Evolutionary conservation across 2,329 filamentous ascomycete species (phyloP), one percentile per base, ranked within the genome.

Genomic region (Madurella fahalii): DNA sequence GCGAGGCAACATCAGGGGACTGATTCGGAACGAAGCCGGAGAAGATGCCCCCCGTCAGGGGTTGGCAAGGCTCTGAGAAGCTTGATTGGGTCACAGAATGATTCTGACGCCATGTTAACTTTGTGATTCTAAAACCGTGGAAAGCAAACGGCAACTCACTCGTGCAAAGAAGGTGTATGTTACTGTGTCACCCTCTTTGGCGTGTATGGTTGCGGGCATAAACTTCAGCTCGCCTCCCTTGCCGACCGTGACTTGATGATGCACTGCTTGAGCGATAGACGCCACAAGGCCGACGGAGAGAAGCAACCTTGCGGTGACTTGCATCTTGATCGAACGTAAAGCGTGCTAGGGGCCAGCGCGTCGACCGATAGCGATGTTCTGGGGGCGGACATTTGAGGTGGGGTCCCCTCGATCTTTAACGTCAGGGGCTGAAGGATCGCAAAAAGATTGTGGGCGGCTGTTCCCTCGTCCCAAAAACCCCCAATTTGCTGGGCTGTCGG

Each of bases 141-240:
- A 7, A 25, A 25, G 25, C 25, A 25, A 25, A 25, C 4, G 7
- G 25, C 25, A 25, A 25, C 48, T 47, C 56, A 68, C 70, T 59
- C 65, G 71, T 5, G 73, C 66, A 47, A 69, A 73, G 67, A 74
- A 75, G 46, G 66, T 63, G 59, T 74, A 76, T 17, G 69, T 72
- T 54, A 76, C 63, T 2, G 69, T 68, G 45, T 76, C 73, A 13
- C 73, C 73, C 3, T 62, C 54, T 20, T 63, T 56, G 2, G 71
- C 72, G 8, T 57, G 62, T 12, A 74, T 43, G 2, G 61, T 66
- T 37, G 72, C 65, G 0, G 73, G 73, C 37, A 66, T 65, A 58
- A 75, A 76, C 51, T 63, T 65, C 30, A 74, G 64, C 55, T 68
- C 62, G 17, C 68, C 63, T 0, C 61, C 65, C 61, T 70, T 69